Conservation (phyloP, 768 basidiomycete genomes). For the Suillus occidentalis region DNA sequence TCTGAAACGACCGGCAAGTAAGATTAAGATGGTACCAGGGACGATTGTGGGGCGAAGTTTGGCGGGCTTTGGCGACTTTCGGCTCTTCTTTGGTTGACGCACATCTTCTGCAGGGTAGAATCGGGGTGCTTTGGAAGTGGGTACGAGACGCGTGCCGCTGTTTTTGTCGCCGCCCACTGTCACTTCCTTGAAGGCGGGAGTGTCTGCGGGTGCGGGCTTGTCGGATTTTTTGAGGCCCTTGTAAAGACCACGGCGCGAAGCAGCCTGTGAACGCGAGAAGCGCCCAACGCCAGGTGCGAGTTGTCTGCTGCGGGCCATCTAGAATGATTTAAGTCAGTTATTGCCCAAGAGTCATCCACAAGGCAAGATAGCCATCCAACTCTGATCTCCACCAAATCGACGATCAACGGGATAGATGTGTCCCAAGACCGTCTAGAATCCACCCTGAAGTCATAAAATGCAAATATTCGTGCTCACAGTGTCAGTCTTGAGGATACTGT, state of each 20-base stretch:
- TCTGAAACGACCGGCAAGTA: constrained; percentile 96
- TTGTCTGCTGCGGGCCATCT: constrained; percentile 89
- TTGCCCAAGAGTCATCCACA: constrained; percentile 35
- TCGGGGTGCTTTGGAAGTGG: constrained; percentile 80
- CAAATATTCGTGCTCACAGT: constrained; percentile 38
- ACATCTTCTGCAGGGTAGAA: constrained; percentile 98
- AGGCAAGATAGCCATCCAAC: constrained; percentile 34
- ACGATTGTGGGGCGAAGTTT: constrained; percentile 85
- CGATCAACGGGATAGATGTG: constrained; percentile 4
- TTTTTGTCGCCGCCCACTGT: constrained; percentile 89
- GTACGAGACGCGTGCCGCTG: constrained; percentile 83
- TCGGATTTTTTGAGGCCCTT: constrained; percentile 83
- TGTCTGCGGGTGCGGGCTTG: constrained; percentile 58
- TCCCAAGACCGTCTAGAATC: not conserved
- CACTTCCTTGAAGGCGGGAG: constrained; percentile 71
- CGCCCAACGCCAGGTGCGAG: constrained; percentile 80
- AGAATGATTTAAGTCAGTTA: constrained; percentile 23
- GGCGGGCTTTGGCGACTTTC: constrained; percentile 80
- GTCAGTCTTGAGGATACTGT: constrained; percentile 45
- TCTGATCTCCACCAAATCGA: constrained; percentile 13
- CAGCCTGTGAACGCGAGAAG: constrained; percentile 80
- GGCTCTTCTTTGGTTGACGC: constrained; percentile 85
- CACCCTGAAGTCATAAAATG: constrained; percentile 11
- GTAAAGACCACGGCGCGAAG: constrained; percentile 77
- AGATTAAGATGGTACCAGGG: constrained; percentile 92